Conservation (phyloP, 208 protist genomes). For the Lotmaria passim region DNA sequence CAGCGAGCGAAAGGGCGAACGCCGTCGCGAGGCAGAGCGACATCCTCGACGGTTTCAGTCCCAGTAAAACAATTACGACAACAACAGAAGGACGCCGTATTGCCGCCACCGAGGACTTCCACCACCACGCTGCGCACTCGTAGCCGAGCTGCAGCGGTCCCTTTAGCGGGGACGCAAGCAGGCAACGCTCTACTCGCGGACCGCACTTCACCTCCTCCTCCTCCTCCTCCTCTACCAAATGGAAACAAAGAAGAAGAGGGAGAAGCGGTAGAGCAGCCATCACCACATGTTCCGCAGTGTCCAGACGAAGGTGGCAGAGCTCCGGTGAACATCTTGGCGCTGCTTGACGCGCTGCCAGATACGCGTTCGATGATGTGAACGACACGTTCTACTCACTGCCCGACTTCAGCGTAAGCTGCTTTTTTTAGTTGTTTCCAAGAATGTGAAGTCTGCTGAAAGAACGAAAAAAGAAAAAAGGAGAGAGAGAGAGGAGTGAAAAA, state of each 20-base stretch:
- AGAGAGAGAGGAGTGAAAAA: too few species aligned
- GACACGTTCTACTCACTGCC: not conserved
- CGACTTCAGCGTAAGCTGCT: not conserved
- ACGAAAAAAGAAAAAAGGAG: too few species aligned
- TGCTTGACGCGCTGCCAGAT: conserved; percentile 43
- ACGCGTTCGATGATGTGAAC: conserved; percentile 1
- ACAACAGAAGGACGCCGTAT: not conserved
- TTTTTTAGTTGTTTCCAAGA: not conserved
- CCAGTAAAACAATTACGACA: too few species aligned
- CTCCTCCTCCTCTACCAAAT: not conserved
- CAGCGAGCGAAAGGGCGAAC: not conserved
- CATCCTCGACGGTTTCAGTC: not conserved
- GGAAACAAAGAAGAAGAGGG: not conserved
- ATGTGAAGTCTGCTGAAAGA: too few species aligned
- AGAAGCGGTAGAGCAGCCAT: not conserved
- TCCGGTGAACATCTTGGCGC: conserved; percentile 29
- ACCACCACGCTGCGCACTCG: too few species aligned
- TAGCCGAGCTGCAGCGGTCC: too few species aligned
- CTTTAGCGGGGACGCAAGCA: too few species aligned
- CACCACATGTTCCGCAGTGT: not conserved
- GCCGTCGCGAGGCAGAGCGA: not conserved
- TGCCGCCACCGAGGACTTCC: not conserved
- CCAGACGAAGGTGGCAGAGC: not conserved
- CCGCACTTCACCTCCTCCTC: too few species aligned
- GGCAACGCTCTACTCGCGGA: too few species aligned